Conservation (phyloP, 2,329 filamentous ascomycete genomes). For the Pezicula carpinea region DNA sequence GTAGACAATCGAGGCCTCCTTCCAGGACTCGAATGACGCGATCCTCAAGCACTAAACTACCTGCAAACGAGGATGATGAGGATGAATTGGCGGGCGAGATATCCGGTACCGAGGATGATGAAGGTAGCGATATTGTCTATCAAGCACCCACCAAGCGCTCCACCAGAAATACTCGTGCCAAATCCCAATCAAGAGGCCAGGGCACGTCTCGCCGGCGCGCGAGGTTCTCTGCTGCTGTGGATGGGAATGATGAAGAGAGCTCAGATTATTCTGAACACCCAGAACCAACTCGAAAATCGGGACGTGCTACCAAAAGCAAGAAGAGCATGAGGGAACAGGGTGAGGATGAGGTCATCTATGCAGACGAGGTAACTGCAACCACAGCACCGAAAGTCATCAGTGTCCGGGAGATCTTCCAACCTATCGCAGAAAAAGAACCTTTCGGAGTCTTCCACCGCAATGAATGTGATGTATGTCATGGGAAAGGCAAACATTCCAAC, state of each 20-base stretch:
- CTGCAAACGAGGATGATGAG: constrained; percentile 10
- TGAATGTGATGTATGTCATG: constrained; percentile 67
- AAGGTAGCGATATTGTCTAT: constrained; percentile 50
- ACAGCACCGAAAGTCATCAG: constrained; percentile 52
- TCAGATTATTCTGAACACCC: constrained; percentile 14
- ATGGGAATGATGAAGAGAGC: constrained; percentile 4
- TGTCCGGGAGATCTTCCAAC: constrained; percentile 70
- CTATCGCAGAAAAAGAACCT: constrained; percentile 51
- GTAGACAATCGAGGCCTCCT: constrained; percentile 1
- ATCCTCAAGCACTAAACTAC: constrained; percentile 11
- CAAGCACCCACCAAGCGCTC: constrained; percentile 31
- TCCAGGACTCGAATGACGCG: constrained; percentile 12
- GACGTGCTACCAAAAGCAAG: constrained; percentile 23
- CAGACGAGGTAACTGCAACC: constrained; percentile 40
- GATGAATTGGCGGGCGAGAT: constrained; percentile 20
- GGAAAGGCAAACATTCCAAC: constrained; percentile 44
- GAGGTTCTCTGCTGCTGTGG: neutral
- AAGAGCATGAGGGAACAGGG: constrained; percentile 40
- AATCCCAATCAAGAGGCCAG: constrained; percentile 7
- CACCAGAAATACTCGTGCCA: constrained; percentile 2
- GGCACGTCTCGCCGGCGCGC: constrained; percentile 3
- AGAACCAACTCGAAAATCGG: constrained; percentile 28
- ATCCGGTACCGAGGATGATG: constrained; percentile 14
- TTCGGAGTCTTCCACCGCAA: constrained; percentile 69
- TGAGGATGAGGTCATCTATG: constrained; percentile 47